These are phyloP conservation scores for Plectosphaerella sp. DNA, from an alignment of 2,329 filamentous ascomycete species.

Conservation along the genomic window DNA sequence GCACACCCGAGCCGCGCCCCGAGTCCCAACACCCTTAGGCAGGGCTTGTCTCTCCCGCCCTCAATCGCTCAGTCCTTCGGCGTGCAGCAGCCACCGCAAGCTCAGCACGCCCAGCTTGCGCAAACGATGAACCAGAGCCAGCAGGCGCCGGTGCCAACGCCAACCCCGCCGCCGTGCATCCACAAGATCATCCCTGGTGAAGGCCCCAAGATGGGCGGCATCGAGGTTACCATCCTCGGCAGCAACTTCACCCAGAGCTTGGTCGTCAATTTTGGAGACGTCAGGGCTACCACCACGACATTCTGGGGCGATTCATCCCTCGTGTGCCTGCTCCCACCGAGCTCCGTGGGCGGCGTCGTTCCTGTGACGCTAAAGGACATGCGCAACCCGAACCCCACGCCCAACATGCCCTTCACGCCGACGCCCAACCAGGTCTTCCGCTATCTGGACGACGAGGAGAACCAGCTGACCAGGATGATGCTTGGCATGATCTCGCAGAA, in stretches of 20 bases:
- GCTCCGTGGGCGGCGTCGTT: conserved; percentile 62
- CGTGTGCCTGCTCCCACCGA: conserved; percentile 73
- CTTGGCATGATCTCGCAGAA: conserved; percentile 61
- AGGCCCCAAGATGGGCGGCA: conserved; percentile 77
- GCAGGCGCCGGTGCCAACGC: not conserved
- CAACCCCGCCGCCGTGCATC: conserved; percentile 53
- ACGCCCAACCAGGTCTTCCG: conserved; percentile 56
- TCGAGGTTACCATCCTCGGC: conserved; percentile 81
- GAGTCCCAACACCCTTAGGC: conserved; percentile 58
- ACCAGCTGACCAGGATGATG: conserved; percentile 64
- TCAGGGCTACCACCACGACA: conserved; percentile 64
- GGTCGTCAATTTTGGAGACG: conserved; percentile 77
- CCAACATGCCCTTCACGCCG: conserved; percentile 22
- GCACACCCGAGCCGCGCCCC: conserved; percentile 73
- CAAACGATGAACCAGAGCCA: conserved; percentile 19
- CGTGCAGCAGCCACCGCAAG: conserved; percentile 33
- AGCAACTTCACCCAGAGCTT: conserved; percentile 72
- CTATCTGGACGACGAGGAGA: conserved; percentile 68
- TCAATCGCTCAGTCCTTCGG: conserved; percentile 22
- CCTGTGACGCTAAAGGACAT: conserved; percentile 64
- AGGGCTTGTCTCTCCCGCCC: conserved; percentile 30
- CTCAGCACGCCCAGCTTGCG: conserved; percentile 39
- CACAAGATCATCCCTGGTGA: conserved; percentile 81
- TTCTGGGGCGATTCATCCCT: conserved; percentile 79
- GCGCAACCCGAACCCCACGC: conserved; percentile 31